Evolutionary conservation across 108 stramenopile species (phyloP), one percentile per base, ranked within the genome.

Genomic region (Cylindrotheca fusiformis): DNA sequence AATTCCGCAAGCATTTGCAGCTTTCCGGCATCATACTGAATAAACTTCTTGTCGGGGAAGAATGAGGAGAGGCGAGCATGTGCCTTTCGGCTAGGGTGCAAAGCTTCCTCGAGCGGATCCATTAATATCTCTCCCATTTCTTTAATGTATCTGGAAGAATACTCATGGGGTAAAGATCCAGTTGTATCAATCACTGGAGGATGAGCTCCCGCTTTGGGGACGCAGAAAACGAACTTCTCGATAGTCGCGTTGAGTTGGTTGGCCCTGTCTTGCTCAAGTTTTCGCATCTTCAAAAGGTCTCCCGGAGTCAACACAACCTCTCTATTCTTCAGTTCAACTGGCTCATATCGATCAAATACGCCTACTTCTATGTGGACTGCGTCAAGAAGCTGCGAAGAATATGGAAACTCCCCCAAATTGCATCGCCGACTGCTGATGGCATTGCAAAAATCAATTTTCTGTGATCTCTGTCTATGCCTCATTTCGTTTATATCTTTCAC

Each of bases 11-110:
- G 72, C n/a, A 70, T 78, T 72, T 97, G 96, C n/a, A 98, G 84
- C 69, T 99, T 98, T 0, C 97, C 97, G 17, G 95, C 85, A 75
- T 99, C 98, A 63, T 78, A 97, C 60, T 99, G 97, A 19, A 98
- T 76, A 5, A 98, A 72, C 54, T 91, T 88, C 31, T 94, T 87
- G 68, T 97, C 97, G 6, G 98, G 99, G 60, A 99, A 98, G 52
- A 83, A 88, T 25, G 85, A 73, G 10, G 84, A 77, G 8, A 91
- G 74, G 18, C 87, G 69, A 4, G 77, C 75, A 2, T 71, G 60
- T 8, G 74, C 81, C 60, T 72, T 76, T 27, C 67, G 65, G 41
- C 64, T 70, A n/a, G 86, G 75, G 14, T 53, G 52, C 28, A 78
- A 72, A 48, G 79, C 69, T 21, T 65, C 73, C 48, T 77, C 78